Conservation (phyloP, 768 basidiomycete species). For the Tricholoma hemisulphureum region DNA sequence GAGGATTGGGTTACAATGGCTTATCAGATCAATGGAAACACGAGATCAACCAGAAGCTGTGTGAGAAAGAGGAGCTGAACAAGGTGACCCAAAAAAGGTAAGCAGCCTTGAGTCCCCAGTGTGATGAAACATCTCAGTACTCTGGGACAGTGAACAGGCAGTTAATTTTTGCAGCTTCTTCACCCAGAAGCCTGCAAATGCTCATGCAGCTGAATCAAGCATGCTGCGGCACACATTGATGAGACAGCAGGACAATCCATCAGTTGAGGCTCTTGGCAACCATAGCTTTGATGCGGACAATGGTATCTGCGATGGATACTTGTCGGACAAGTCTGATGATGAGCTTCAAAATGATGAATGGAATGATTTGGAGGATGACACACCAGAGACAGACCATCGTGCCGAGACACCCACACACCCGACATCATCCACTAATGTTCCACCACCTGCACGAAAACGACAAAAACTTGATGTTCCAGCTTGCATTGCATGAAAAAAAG, state of each 20-base stretch:
- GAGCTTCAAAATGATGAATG: neutral
- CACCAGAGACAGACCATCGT: neutral
- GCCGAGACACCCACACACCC: slow-evolving; percentile 1
- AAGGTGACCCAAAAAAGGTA: slow-evolving; percentile 2
- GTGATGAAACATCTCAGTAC: neutral
- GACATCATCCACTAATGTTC: slow-evolving; percentile 6
- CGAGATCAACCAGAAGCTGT: slow-evolving; percentile 7
- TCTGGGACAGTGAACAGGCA: neutral
- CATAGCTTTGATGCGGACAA: neutral
- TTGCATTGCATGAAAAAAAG: neutral
- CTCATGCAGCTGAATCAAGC: neutral
- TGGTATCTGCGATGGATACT: neutral
- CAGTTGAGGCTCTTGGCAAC: neutral
- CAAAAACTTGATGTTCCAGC: slow-evolving; percentile 7
- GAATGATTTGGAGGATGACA: neutral
- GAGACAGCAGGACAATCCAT: neutral
- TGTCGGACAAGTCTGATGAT: neutral
- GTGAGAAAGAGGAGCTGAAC: slow-evolving; percentile 8
- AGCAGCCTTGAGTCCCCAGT: neutral
- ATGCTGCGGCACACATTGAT: too few relatives aligned
- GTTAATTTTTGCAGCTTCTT: neutral
- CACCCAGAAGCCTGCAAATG: neutral
- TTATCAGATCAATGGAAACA: slow-evolving; percentile 1
- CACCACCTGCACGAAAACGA: slow-evolving; percentile 8
- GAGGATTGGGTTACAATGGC: slow-evolving; percentile 12